Conservation (phyloP, 257 asterid species). For the Fraxinus cuspidata region DNA sequence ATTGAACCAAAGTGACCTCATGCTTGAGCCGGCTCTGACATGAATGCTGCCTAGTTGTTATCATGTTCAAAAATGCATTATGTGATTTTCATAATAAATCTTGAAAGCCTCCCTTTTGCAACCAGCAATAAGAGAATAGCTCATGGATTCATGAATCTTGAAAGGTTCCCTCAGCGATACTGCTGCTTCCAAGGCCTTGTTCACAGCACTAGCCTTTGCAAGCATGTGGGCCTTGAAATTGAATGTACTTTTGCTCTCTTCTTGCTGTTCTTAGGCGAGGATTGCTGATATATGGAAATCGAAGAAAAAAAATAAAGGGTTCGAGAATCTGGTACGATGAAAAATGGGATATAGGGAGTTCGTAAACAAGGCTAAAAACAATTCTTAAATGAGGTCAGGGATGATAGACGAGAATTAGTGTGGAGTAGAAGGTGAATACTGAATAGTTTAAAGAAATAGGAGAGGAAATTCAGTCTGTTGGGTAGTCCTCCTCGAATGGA, state of each 20-base stretch:
- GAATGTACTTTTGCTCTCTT: constrained; percentile 15
- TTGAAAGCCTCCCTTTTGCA: constrained; percentile 28
- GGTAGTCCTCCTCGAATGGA: too few relatives aligned
- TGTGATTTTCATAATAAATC: too few relatives aligned
- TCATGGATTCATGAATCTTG: background rate
- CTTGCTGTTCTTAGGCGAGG: constrained; percentile 29
- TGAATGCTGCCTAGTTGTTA: too few relatives aligned
- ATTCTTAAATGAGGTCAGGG: too few relatives aligned
- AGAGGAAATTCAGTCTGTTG: too few relatives aligned
- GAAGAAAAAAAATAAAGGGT: background rate
- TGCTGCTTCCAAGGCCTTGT: constrained; percentile 6
- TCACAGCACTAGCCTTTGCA: background rate
- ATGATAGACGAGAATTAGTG: too few relatives aligned
- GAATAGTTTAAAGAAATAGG: too few relatives aligned
- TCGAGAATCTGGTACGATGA: constrained; percentile 3
- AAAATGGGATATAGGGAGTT: constrained; percentile 17
- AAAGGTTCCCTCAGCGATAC: background rate
- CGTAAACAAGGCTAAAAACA: background rate
- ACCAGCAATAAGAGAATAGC: constrained; percentile 14
- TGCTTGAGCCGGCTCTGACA: too few relatives aligned
- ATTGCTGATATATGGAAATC: constrained; percentile 28
- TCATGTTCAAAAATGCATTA: too few relatives aligned
- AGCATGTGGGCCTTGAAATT: background rate
- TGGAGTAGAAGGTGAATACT: too few relatives aligned
- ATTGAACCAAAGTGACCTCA: too few relatives aligned